Evolutionary conservation across 208 protist genomes (phyloP), one percentile per base, ranked within the genome.

Genomic region (Trypanosomatidae sp.): DNA sequence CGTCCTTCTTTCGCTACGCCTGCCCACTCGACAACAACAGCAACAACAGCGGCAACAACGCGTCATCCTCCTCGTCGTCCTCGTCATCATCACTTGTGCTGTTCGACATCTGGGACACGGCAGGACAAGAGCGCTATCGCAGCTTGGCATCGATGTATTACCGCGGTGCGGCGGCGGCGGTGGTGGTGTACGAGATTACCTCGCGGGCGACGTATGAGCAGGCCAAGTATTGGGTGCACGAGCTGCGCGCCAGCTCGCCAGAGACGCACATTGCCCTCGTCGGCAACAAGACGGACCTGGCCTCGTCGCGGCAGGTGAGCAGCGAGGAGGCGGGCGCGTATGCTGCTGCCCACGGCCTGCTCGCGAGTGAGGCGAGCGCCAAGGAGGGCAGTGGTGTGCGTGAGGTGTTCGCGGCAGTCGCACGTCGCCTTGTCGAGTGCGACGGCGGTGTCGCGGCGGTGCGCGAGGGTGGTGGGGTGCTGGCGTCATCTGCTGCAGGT

Each of bases 171-270:
- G 81, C 78, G 6, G 88, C 86, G 13, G 86, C 86, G 20, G 53
- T 98, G 4, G 73, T 98, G 0, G 94, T 97, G 15, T 98, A 98
- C 62, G 96, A 98, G 44, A 88, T 98, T 37, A 96, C 92, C 20
- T 85, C 95, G 43, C 53, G 73, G 43, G 87, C 97, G 32, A 93
- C 83, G 25, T 98, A 92, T 63, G 74, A 87, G 38, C 94, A 85
- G 38, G 96, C 95, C 24, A 88, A 96, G 56, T 85, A 91, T 50
- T 98, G 96, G 96, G 89, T 97, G 22, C 92, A 87, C 16, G 95
- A 98, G 71, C 75, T 98, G 39, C 56, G 85, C 3, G 68, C 76
- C 6, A 82, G 89, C 48, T 80, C 71, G 4, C 79, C 80, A 19
- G 89, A 97, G 48, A 96, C 97, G 15, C 48, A 83, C 16, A 70